Conservation (phyloP, 352 stramenopile genomes). For the Stephanocyclus meneghinianus region DNA sequence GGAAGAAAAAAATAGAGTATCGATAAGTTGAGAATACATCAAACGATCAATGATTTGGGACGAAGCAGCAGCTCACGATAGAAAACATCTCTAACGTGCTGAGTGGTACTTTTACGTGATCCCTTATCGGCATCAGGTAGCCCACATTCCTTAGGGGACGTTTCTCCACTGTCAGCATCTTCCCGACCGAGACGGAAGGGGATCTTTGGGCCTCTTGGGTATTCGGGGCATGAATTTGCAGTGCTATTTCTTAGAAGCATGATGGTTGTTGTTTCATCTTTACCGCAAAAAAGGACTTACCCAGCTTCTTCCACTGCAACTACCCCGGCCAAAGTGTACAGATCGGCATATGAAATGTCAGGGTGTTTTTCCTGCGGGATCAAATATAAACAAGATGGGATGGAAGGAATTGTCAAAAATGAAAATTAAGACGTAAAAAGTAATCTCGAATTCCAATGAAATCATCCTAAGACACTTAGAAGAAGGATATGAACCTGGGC, state of each 20-base stretch:
- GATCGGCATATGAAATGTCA: constrained; percentile 93
- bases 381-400: neutral
- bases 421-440: neutral
- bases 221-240: neutral
- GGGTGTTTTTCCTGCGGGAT: constrained; percentile 85
- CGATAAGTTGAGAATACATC: neutral
- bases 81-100: constrained; percentile 96
- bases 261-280: neutral
- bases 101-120: constrained; percentile 85
- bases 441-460: no score
- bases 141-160: constrained; percentile 88
- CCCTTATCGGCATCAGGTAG: constrained; percentile 97
- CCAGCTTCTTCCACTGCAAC: constrained; percentile 96
- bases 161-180: constrained; percentile 86
- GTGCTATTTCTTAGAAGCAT: neutral
- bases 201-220: constrained; percentile 86
- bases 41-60: neutral
- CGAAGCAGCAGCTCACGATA: constrained; percentile 88
- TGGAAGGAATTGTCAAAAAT: neutral
- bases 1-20: neutral
- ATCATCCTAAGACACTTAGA: neutral
- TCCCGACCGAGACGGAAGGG: constrained; percentile 89
- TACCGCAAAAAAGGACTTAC: constrained; percentile 3
- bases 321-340: constrained; percentile 96
- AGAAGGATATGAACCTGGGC: constrained; percentile 12